Percentiles rank a stretch among this genome's conserved stretches.
phyloP scores from a whole-genome alignment of 2,329 filamentous ascomycete genomes.

The Fusarium scirpi region DNA sequence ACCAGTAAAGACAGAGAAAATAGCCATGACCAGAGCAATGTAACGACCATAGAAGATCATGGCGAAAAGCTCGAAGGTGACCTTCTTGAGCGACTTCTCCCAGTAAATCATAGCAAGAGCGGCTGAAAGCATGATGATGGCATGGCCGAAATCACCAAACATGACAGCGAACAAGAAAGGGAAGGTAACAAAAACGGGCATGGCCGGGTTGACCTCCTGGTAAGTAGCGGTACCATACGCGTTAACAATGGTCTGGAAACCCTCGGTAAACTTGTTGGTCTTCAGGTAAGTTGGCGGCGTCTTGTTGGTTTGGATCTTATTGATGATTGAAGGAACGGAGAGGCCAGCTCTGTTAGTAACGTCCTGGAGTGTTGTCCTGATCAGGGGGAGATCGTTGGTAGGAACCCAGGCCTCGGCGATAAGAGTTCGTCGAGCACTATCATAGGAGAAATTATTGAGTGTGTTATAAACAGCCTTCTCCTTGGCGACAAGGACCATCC shows the following conservation, averaged over 20 bases:
- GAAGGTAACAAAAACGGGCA: constrained; percentile 96
- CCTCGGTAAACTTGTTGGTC: constrained; percentile 98
- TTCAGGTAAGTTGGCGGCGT: constrained; percentile 97
- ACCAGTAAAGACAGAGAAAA: constrained; percentile 97
- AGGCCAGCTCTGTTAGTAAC: constrained; percentile 96
- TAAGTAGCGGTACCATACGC: constrained; percentile 98
- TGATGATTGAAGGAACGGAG: constrained; percentile 98
- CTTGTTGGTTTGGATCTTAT: constrained; percentile 96
- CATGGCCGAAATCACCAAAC: constrained; percentile 98
- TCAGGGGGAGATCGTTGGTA: constrained; percentile 87
- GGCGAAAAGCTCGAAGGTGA: constrained; percentile 90
- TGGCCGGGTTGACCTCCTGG: constrained; percentile 93
- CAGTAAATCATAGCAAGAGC: constrained; percentile 95
- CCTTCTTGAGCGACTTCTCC: constrained; percentile 93
- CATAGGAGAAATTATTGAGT: constrained; percentile 95
- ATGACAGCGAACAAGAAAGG: constrained; percentile 99
- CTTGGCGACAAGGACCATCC: constrained; percentile 98
- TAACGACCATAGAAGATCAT: constrained; percentile 99
- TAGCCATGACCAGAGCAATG: constrained; percentile 97
- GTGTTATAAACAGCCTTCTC: constrained; percentile 98
- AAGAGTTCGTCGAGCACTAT: constrained; percentile 92
- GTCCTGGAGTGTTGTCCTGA: constrained; percentile 93
- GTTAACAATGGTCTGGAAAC: constrained; percentile 98
- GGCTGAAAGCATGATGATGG: constrained; percentile 85
- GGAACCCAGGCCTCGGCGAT: constrained; percentile 99